phyloP scores from a whole-genome alignment of 2,329 filamentous ascomycete genomes.

The Escovopsis weberi region DNA sequence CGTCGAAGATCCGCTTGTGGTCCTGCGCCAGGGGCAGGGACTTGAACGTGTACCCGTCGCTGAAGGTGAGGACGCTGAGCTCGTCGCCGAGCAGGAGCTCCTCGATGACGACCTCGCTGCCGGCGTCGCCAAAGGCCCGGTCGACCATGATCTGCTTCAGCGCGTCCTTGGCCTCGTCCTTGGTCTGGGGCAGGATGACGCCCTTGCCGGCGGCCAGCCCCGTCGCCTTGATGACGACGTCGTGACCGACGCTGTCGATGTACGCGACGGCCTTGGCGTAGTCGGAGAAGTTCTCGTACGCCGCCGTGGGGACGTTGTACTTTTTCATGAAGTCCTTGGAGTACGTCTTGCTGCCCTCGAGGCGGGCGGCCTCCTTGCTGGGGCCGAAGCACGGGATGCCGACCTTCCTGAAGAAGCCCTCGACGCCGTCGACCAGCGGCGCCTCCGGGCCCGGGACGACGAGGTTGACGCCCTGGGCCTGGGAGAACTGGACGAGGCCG shows the following conservation, averaged over 20 bases:
- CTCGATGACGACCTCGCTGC: constrained; percentile 87
- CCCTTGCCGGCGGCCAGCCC: constrained; percentile 91
- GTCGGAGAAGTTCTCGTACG: constrained; percentile 76
- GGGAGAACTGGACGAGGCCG: constrained; percentile 60
- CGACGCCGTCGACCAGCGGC: constrained; percentile 82
- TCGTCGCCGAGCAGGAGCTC: constrained; percentile 88
- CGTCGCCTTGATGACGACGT: constrained; percentile 85
- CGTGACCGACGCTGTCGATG: constrained; percentile 53
- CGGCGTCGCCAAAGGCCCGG: constrained; percentile 72
- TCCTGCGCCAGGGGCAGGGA: constrained; percentile 86
- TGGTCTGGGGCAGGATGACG: constrained; percentile 72
- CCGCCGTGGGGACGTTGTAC: constrained; percentile 78
- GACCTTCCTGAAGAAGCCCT: constrained; percentile 61
- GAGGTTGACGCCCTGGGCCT: constrained; percentile 60
- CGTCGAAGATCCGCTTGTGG: constrained; percentile 89
- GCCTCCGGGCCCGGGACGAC: constrained; percentile 86
- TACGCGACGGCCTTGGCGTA: constrained; percentile 61
- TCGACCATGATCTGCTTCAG: constrained; percentile 84
- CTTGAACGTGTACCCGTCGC: constrained; percentile 72
- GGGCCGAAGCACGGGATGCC: constrained; percentile 79
- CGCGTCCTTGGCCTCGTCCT: constrained; percentile 68
- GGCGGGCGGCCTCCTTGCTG: constrained; percentile 64
- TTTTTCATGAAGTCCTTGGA: constrained; percentile 96
- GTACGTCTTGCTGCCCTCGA: constrained; percentile 96
- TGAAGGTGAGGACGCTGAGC: constrained; percentile 80